phyloP scores from a whole-genome alignment of 345 rosid species.

The Ceriops zippeliana region DNA sequence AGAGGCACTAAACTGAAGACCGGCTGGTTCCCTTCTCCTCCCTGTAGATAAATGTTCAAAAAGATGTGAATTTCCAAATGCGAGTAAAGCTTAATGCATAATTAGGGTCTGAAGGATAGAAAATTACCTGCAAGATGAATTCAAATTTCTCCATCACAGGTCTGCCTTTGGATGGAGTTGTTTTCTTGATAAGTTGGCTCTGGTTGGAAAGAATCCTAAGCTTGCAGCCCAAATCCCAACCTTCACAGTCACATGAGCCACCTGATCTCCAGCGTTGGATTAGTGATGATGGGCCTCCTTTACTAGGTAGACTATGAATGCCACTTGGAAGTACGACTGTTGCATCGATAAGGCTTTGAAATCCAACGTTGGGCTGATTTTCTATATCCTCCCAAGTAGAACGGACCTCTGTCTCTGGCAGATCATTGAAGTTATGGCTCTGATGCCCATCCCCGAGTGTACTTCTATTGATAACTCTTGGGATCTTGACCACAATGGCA shows the following conservation, averaged over 20 bases:
- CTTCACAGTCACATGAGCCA: conserved; percentile 97
- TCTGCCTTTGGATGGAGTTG: conserved; percentile 28
- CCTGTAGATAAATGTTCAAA: conserved; percentile 43
- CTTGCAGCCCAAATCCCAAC: conserved; percentile 93
- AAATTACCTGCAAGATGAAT: conserved; percentile 55
- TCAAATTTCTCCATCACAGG: conserved; percentile 41
- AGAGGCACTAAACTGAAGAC: conserved; percentile 61
- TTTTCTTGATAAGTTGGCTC: conserved; percentile 15
- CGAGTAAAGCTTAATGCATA: not conserved
- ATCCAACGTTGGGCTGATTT: conserved; percentile 17
- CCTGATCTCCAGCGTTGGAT: conserved; percentile 89
- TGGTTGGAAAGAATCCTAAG: conserved; percentile 56
- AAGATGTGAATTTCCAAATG: not conserved
- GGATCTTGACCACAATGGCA: conserved; percentile 72
- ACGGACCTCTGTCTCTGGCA: conserved; percentile 13
- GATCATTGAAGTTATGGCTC: conserved; percentile 18
- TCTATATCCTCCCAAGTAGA: conserved; percentile 17
- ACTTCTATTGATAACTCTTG: conserved; percentile 24
- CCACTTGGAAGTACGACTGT: conserved; percentile 91
- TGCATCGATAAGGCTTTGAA: conserved; percentile 35
- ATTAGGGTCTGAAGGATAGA: not conserved
- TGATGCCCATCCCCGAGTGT: conserved; percentile 29
- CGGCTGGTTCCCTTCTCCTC: conserved; percentile 48
- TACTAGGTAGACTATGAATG: conserved; percentile 71
- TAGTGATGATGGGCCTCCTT: conserved; percentile 84